Conservation (phyloP, 106 monocot species). For the Amphibolis antarctica region DNA sequence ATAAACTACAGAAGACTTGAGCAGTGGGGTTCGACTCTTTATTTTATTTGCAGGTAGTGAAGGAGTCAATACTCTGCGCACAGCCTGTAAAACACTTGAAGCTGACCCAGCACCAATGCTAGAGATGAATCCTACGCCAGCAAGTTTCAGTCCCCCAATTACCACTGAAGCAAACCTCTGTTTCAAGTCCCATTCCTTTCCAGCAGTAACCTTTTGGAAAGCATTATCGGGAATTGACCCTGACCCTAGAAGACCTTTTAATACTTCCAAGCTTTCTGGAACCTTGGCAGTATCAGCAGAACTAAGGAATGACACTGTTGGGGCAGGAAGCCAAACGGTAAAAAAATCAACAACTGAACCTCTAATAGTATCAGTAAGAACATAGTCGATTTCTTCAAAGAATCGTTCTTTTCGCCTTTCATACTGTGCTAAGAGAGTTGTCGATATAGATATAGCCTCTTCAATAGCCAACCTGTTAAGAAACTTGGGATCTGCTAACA, state of each 20-base stretch:
- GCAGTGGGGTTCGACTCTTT: slow-evolving; percentile 44
- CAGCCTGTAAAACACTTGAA: slow-evolving; percentile 41
- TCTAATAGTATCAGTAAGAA: slow-evolving; percentile 90
- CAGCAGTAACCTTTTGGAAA: slow-evolving; percentile 62
- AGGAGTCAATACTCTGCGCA: slow-evolving; percentile 37
- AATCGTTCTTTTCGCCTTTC: slow-evolving; percentile 87
- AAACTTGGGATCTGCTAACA: slow-evolving; percentile 94
- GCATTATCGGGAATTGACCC: slow-evolving; percentile 92
- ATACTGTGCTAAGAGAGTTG: slow-evolving; percentile 76
- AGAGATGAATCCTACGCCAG: slow-evolving; percentile 84
- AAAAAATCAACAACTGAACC: slow-evolving; percentile 95
- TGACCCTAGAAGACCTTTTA: slow-evolving; percentile 67
- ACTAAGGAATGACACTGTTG: slow-evolving; percentile 78
- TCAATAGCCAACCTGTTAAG: slow-evolving; percentile 82
- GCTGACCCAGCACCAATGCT: slow-evolving; percentile 60
- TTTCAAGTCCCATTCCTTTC: slow-evolving; percentile 56
- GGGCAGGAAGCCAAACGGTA: slow-evolving; percentile 98
- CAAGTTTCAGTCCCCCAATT: slow-evolving; percentile 77
- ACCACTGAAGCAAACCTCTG: slow-evolving; percentile 79
- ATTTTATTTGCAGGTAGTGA: slow-evolving; percentile 12
- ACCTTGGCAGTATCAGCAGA: slow-evolving; percentile 41
- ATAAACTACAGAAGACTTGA: slow-evolving; percentile 76
- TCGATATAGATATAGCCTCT: slow-evolving; percentile 90
- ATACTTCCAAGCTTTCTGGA: slow-evolving; percentile 52
- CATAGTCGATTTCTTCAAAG: slow-evolving; percentile 92